Percentiles rank a stretch among this genome's conserved stretches.
These are phyloP conservation scores for Kazachstania psychrophila DNA, from an alignment of 805 yeast species.

Conservation along the genomic window DNA sequence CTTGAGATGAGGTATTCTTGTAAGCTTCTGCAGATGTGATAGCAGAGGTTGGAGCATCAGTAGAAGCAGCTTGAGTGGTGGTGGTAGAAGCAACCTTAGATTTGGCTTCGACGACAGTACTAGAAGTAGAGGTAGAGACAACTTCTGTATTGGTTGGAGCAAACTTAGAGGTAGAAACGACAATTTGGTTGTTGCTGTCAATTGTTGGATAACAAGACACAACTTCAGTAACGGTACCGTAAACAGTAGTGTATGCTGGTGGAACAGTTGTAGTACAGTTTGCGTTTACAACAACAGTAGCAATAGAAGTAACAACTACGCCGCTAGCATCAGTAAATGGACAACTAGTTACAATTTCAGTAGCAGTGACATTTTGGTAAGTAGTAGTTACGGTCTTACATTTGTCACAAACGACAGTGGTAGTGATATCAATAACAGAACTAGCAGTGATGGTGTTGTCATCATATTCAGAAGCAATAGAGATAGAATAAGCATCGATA, in stretches of 20 bases:
- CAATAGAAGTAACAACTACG: not conserved
- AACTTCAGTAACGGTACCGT: not conserved
- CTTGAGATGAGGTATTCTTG: not conserved
- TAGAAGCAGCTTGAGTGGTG: not conserved
- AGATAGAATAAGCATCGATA: constrained; percentile 37
- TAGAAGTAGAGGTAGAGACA: not conserved
- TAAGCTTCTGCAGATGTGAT: not conserved
- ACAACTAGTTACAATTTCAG: not conserved
- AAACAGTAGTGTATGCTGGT: not conserved
- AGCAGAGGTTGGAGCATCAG: not conserved
- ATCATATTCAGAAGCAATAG: too few species aligned
- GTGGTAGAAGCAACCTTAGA: not conserved
- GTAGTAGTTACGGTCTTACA: not conserved
- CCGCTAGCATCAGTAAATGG: constrained; percentile 1
- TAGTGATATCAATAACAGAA: constrained; percentile 35
- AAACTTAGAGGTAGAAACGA: not conserved
- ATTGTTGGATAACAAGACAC: constrained; percentile 1
- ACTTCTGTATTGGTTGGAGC: not conserved
- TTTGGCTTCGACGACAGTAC: not conserved
- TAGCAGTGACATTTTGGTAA: not conserved
- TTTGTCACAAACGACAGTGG: constrained; percentile 31
- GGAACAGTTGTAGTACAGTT: not conserved
- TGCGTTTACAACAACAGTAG: not conserved
- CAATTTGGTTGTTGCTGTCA: not conserved
- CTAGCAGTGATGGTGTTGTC: too few species aligned